These are phyloP conservation scores for Barnettozyma californica DNA, from an alignment of 805 yeast species.

Conservation along the genomic window DNA sequence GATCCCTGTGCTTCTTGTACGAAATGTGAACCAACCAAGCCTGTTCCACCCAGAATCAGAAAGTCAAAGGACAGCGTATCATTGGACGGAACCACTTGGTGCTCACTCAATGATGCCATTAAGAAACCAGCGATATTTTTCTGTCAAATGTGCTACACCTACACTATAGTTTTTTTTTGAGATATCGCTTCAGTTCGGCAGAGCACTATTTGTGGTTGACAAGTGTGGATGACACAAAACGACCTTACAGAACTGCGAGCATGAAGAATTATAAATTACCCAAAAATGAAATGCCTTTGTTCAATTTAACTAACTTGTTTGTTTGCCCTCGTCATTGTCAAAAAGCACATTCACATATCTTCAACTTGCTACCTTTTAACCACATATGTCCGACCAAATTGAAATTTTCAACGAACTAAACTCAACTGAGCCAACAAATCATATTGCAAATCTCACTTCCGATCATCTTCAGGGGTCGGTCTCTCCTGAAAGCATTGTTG, in stretches of 20 bases:
- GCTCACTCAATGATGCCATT: slow-evolving; percentile 8
- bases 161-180: neutral
- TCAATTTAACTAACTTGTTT: neutral
- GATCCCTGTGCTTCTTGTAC: slow-evolving; percentile 13
- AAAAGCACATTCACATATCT: neutral
- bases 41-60: slow-evolving; percentile 19
- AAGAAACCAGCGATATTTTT: neutral
- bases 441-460: neutral
- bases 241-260: neutral
- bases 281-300: neutral
- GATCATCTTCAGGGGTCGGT: neutral
- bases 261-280: neutral
- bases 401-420: neutral
- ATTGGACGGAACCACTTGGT: neutral
- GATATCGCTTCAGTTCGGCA: too few species aligned
- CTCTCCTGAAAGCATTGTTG: slow-evolving; percentile 7
- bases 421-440: neutral
- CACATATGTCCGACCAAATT: neutral
- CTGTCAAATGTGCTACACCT: neutral
- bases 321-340: neutral
- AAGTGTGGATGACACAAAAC: neutral
- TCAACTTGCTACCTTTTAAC: neutral
- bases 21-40: slow-evolving; percentile 19
- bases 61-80: slow-evolving; percentile 2
- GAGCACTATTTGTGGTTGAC: neutral